Evolutionary conservation across 345 rosid genomes (phyloP), one percentile per base, ranked within the genome.

Genomic region (Aegle marmelos): DNA sequence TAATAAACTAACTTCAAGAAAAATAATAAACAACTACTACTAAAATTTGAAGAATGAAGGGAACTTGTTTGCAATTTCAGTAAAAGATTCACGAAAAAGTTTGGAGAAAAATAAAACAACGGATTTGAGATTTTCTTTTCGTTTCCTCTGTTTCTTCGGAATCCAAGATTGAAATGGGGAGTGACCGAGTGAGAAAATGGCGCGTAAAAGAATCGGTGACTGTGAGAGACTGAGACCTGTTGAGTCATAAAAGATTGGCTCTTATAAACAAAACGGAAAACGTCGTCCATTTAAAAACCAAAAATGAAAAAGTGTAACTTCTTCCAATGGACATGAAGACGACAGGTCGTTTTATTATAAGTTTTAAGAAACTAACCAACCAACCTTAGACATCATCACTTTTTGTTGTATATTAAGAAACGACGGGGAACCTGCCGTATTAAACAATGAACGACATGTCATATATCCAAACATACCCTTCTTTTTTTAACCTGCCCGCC

Each of bases 131-230:
- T 28, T 60, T 60, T 27, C 57, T 25, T 54, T 30, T 33, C 22
- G 30, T 74, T 74, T 39, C 28, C 57, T 17, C 25, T 36, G 19
- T 9, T 59, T 24, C 21, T 54, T 27, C 19, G 57, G 41, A 41
- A 25, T 25, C 8, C 24, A 37, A 73, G 34, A 34, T 24, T 11
- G 19, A 21, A 31, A 0, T 4, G 6, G 22, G 36, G 10, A n/a
- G 11, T 28, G 14, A 28, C 4, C 19, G 27, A 37, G 56, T n/a
- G 25, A 59, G 67, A 7, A 31, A 62, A 74, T 45, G 77, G 70
- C 77, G 45, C 28, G 68, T 28, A 74, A 74, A 74, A 60, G 66
- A 41, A 45, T 41, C 58, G 24, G 70, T 45, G 56, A 11, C 50
- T 11, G 50, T 41, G 17, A n/a, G n/a, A n/a, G n/a, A n/a, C n/a